phyloP scores from a whole-genome alignment of 2,329 filamentous ascomycete genomes.

The Fusarium sp. region DNA sequence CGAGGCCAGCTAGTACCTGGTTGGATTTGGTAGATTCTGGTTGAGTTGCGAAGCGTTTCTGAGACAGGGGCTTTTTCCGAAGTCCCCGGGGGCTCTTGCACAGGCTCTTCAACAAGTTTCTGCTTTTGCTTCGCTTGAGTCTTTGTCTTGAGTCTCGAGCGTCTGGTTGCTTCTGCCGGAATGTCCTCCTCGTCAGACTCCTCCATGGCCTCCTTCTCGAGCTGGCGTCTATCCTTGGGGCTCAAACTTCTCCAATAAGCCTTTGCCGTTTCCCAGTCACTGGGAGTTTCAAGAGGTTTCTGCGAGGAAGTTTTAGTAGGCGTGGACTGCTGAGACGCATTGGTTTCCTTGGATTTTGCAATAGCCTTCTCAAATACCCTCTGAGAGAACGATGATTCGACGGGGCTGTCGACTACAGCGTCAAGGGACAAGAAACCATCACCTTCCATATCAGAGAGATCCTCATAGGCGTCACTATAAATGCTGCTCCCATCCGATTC shows the following conservation, averaged over 20 bases:
- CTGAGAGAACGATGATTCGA: conserved; percentile 29
- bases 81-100: conserved; percentile 13
- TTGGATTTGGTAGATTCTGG: conserved; percentile 53
- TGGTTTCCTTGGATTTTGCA: conserved; percentile 28
- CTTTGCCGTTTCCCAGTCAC: conserved; percentile 75
- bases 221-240: conserved; percentile 68
- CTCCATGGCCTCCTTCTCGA: conserved; percentile 66
- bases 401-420: conserved; percentile 72
- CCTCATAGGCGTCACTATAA: conserved; percentile 82
- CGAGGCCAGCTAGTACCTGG: conserved; percentile 44
- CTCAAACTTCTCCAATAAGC: conserved; percentile 75
- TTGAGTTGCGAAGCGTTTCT: conserved; percentile 19
- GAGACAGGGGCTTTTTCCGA: conserved; percentile 4
- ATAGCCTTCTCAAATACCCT: conserved; percentile 40
- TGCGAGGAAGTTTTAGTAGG: not conserved
- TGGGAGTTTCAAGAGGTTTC: conserved; percentile 28
- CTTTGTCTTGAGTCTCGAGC: conserved; percentile 41
- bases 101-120: conserved; percentile 7
- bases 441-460: conserved; percentile 70
- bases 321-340: not conserved
- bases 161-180: conserved; percentile 40
- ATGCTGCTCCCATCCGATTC: conserved; percentile 63
- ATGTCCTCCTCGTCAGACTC: conserved; percentile 59
- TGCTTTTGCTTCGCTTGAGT: conserved; percentile 50
- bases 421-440: conserved; percentile 78